phyloP scores from a whole-genome alignment of 768 basidiomycete genomes.

The Leccinum fibrillosum region DNA sequence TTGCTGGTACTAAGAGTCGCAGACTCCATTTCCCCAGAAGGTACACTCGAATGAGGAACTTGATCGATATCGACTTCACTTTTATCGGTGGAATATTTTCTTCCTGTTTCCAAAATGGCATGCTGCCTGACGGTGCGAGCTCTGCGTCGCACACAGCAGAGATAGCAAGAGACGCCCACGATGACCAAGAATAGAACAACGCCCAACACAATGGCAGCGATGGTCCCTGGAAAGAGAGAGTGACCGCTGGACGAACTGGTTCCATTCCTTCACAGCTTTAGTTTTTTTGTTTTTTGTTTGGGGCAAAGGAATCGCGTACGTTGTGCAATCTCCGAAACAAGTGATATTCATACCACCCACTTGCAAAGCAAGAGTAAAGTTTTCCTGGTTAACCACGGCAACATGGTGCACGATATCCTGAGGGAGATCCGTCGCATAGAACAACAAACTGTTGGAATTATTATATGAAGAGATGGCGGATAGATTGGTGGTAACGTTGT shows the following conservation, averaged over 20 bases:
- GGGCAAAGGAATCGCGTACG: slow-evolving; percentile 27
- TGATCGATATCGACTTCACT: slow-evolving; percentile 9
- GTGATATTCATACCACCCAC: slow-evolving; percentile 52
- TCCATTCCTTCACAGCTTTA: slow-evolving; percentile 12
- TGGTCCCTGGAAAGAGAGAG: slow-evolving; percentile 50
- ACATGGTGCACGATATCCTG: slow-evolving; percentile 46
- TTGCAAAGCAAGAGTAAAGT: slow-evolving; percentile 45
- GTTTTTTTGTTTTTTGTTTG: neutral
- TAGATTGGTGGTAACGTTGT: slow-evolving; percentile 45
- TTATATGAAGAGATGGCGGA: slow-evolving; percentile 54
- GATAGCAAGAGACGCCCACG: slow-evolving; percentile 40
- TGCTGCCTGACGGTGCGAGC: slow-evolving; percentile 26
- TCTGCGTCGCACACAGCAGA: slow-evolving; percentile 48
- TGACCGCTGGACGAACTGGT: slow-evolving; percentile 12
- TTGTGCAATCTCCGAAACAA: slow-evolving; percentile 29
- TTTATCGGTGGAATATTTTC: neutral
- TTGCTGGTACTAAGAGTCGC: slow-evolving; percentile 30
- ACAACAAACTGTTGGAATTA: slow-evolving; percentile 53
- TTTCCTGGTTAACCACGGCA: slow-evolving; percentile 54
- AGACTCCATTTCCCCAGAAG: slow-evolving; percentile 25
- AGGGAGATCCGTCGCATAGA: slow-evolving; percentile 60
- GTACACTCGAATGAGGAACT: slow-evolving; percentile 3
- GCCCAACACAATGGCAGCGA: slow-evolving; percentile 63
- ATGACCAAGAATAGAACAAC: slow-evolving; percentile 50
- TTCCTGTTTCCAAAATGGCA: neutral